Evolutionary conservation across 2,329 filamentous ascomycete species (phyloP).

Genomic region (Phaeosphaeriaceae sp.): DNA sequence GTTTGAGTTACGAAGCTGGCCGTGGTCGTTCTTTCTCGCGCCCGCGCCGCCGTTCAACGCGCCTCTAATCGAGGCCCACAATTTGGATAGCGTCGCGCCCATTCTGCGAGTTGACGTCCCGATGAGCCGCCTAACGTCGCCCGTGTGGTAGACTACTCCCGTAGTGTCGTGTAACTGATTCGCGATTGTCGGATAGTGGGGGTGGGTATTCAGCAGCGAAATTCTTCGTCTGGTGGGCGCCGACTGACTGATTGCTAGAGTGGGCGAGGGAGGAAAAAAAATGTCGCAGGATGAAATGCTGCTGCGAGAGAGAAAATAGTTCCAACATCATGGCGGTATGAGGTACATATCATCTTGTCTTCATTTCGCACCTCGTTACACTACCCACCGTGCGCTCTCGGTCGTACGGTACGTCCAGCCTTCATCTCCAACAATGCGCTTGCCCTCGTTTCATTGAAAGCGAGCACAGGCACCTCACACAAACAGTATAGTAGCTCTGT

Average conservation of each 20-base stretch:
- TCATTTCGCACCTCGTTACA: constrained; percentile 2
- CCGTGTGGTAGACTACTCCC: background rate
- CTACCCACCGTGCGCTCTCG: constrained; percentile 8
- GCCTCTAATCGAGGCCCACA: constrained; percentile 37
- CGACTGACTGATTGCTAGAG: background rate
- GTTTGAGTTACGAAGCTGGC: constrained; percentile 15
- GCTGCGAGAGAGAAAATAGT: background rate
- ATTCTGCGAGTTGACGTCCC: constrained; percentile 40
- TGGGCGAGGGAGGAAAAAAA: background rate
- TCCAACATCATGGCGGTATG: background rate
- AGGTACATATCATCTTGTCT: constrained; percentile 21
- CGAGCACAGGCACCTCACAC: constrained; percentile 19
- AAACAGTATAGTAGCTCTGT: constrained; percentile 35
- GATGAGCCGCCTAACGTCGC: constrained; percentile 24
- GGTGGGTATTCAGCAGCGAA: too few species aligned
- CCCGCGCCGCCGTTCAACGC: constrained; percentile 23
- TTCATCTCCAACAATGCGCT: constrained; percentile 21
- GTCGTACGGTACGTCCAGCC: constrained; percentile 27
- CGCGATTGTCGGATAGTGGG: constrained; percentile 4
- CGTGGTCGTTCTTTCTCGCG: constrained; percentile 15
- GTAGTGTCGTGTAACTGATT: background rate
- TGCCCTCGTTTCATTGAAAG: constrained; percentile 16
- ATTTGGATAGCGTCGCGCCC: constrained; percentile 41
- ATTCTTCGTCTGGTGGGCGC: background rate
- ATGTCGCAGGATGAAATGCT: background rate